Evolutionary conservation across 805 yeast genomes (phyloP).

Genomic region (Yarrowia sp.): DNA sequence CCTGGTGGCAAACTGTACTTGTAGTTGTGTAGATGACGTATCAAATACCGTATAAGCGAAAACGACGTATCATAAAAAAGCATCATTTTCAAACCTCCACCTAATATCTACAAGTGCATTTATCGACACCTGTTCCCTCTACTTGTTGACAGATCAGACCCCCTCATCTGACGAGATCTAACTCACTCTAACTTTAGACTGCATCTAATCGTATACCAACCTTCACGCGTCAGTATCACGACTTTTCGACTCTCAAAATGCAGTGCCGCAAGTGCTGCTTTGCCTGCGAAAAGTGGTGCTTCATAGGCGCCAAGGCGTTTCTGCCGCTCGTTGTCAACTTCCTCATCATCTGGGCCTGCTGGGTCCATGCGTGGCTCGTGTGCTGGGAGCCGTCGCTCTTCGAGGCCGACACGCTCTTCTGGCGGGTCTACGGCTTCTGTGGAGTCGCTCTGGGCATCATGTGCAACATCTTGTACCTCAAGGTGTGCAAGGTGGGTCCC

Average conservation of each 20-base stretch:
- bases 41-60: too few species aligned
- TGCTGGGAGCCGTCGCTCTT: constrained; percentile 28
- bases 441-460: constrained; percentile 27
- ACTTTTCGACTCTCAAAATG: not conserved
- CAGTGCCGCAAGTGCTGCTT: constrained; percentile 38
- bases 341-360: constrained; percentile 37
- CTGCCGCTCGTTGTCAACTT: constrained; percentile 35
- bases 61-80: too few species aligned
- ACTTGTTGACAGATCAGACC: too few species aligned
- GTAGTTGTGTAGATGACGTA: not conserved
- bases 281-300: constrained; percentile 31
- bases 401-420: constrained; percentile 19
- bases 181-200: constrained; percentile 6
- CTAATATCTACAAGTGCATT: too few species aligned
- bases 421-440: constrained; percentile 13
- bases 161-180: not conserved
- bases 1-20: not conserved
- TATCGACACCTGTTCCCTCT: too few species aligned
- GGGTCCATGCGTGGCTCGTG: constrained; percentile 38
- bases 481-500: constrained; percentile 27
- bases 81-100: too few species aligned
- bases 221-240: too few species aligned
- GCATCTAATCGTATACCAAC: too few species aligned
- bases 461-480: constrained; percentile 24
- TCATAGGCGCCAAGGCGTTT: constrained; percentile 6